These are phyloP conservation scores for Alternaria atra DNA, from an alignment of 2,329 filamentous ascomycete genomes.

Conservation along the genomic window DNA sequence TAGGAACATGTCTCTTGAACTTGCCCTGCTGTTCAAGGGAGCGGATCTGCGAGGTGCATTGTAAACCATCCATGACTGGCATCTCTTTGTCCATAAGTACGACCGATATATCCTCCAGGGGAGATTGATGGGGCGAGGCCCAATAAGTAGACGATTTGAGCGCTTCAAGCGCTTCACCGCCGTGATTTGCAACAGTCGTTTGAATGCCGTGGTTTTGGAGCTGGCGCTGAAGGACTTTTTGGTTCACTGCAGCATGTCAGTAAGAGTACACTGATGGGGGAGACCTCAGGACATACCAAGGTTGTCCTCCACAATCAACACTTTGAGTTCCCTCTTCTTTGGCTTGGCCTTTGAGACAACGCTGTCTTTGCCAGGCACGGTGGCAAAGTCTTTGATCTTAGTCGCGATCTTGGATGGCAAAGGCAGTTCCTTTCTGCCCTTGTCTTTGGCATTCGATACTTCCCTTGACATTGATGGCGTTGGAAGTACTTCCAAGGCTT, in stretches of 20 bases:
- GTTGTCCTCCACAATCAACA: slow-evolving; percentile 56
- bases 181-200: slow-evolving; percentile 60
- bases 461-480: slow-evolving; percentile 39
- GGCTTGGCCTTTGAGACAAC: slow-evolving; percentile 16
- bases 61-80: slow-evolving; percentile 54
- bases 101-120: slow-evolving; percentile 37
- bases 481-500: slow-evolving; percentile 36
- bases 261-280: too few species aligned
- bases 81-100: slow-evolving; percentile 54
- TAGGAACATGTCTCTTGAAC: slow-evolving; percentile 49
- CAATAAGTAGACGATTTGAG: slow-evolving; percentile 56
- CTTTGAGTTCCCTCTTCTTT: slow-evolving; percentile 36
- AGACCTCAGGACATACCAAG: slow-evolving; percentile 34
- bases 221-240: slow-evolving; percentile 60
- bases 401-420: slow-evolving; percentile 19
- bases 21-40: slow-evolving; percentile 48
- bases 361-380: slow-evolving; percentile 19
- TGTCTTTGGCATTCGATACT: slow-evolving; percentile 43
- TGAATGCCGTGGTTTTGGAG: slow-evolving; percentile 58
- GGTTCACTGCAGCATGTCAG: slow-evolving; percentile 52
- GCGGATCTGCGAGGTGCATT: slow-evolving; percentile 50
- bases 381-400: slow-evolving; percentile 50
- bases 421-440: slow-evolving; percentile 18
- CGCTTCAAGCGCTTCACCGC: slow-evolving; percentile 58
- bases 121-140: slow-evolving; percentile 34